Evolutionary conservation across 345 rosid species (phyloP).

Genomic region (Ailanthus altissimus): DNA sequence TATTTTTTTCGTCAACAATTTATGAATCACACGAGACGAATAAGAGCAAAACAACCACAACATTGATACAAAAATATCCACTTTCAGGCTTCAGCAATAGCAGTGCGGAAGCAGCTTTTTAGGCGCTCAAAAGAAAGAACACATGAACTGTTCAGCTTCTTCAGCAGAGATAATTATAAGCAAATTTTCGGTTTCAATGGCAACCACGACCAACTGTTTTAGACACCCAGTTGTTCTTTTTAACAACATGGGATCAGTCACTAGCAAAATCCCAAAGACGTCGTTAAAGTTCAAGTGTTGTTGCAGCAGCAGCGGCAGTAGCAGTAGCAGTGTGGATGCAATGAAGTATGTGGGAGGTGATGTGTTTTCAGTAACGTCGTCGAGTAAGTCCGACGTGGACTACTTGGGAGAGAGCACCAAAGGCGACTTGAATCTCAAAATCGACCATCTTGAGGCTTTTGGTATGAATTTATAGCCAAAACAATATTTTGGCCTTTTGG

Average conservation of each 20-base stretch:
- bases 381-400: constrained; percentile 69
- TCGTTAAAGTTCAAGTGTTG: constrained; percentile 33
- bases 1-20: too few species aligned
- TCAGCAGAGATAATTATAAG: constrained; percentile 5
- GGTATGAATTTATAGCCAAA: constrained; percentile 31
- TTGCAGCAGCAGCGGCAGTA: constrained; percentile 29
- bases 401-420: constrained; percentile 92
- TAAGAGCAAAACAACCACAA: background rate
- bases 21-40: too few species aligned
- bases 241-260: background rate
- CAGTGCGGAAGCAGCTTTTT: background rate
- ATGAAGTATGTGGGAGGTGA: constrained; percentile 41
- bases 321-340: constrained; percentile 23
- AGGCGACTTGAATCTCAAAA: constrained; percentile 87
- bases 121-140: too few species aligned
- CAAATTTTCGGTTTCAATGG: constrained; percentile 26
- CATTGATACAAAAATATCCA: background rate
- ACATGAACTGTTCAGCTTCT: background rate
- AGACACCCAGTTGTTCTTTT: background rate
- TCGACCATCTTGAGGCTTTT: constrained; percentile 57
- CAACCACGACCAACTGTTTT: constrained; percentile 9
- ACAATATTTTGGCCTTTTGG: too few species aligned
- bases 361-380: constrained; percentile 68
- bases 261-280: constrained; percentile 1
- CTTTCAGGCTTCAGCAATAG: background rate